Evolutionary conservation across 306 rosid genomes (phyloP), one percentile per base, ranked within the genome.

Genomic region (Corylus americana): DNA sequence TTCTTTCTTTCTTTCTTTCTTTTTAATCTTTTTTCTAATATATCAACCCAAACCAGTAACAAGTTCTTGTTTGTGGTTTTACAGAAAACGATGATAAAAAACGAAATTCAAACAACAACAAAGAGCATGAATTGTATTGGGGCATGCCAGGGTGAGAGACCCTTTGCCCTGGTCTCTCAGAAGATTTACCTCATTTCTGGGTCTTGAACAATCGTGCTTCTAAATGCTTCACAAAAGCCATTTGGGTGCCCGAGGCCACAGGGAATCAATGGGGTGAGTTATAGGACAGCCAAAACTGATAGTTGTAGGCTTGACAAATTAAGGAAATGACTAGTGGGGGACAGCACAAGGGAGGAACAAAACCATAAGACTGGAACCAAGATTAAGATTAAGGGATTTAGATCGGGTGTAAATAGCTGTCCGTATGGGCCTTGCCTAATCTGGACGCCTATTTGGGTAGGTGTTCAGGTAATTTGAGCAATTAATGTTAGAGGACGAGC

Each of bases 131-230:
- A 58, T 22, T 58, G 42, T 2, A 71, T 71, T 75, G n/a, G 55
- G 83, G 79, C 76, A 22, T 22, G 29, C 50, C 18, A 66, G 76
- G 53, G 83, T 58, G 16, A 80, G 81, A 48, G 71, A 82, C 72
- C 78, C 81, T 74, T 80, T 81, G 59, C 57, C 50, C 42, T 55
- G 62, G 61, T 70, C 8, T 18, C 79, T 35, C 39, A 68, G 55
- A 70, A 77, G 82, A 82, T 70, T 83, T 84, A 86, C 86, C 87
- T 87, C 82, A 55, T 81, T 71, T 71, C 73, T 70, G 74, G 76
- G 68, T 35, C 42, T 10, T 74, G 57, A 11, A 73, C 70, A 51
- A 51, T 73, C 50, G 55, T 35, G 25, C 35, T 13, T 71, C 45
- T 49, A 31, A 31, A 71, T 76, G 79, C 59, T 82, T 78, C 27